A percentile compares a stretch with the other conserved stretches of the same genome.
phyloP scores from a whole-genome alignment of 345 rosid species.

The Limnanthes douglasii region DNA sequence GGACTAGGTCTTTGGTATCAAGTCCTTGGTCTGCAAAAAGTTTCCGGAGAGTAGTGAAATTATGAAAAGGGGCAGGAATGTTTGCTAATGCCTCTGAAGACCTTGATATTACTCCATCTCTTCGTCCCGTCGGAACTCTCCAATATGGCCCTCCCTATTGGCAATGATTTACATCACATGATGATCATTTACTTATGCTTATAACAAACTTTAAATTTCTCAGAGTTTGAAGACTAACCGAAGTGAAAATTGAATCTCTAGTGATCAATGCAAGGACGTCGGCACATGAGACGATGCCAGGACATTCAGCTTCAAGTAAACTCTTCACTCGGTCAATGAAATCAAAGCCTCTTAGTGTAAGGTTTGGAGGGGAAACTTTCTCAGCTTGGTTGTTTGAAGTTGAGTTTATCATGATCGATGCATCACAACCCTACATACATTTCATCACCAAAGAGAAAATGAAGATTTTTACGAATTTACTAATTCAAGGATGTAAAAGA shows the following conservation, averaged over 20 bases:
- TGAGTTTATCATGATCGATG: conserved; percentile 50
- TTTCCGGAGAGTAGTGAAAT: conserved; percentile 32
- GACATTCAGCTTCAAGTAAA: conserved; percentile 37
- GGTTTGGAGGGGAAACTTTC: conserved; percentile 41
- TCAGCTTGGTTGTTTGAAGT: conserved; percentile 39
- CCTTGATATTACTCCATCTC: conserved; percentile 62
- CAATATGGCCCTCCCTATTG: conserved; percentile 68
- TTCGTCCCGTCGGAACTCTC: conserved; percentile 75
- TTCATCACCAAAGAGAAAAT: too few species aligned
- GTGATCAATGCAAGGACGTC: conserved; percentile 45
- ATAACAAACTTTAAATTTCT: not conserved
- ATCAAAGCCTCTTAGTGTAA: conserved; percentile 41
- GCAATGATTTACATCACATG: not conserved
- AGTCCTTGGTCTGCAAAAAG: conserved; percentile 50
- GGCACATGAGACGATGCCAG: conserved; percentile 61
- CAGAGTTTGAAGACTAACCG: too few species aligned
- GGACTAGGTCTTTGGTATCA: conserved; percentile 46
- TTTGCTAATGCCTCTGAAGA: conserved; percentile 30
- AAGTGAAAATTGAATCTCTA: conserved; percentile 41
- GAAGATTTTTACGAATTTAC: too few species aligned
- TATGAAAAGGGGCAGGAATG: conserved; percentile 49
- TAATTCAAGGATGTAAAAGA: too few species aligned
- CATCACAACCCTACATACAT: conserved; percentile 65
- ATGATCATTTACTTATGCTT: not conserved
- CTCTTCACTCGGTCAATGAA: conserved; percentile 46